Percentiles rank a stretch among this genome's conserved stretches.
Evolutionary conservation across 2,329 filamentous ascomycete species (phyloP).

Genomic region (Diplodia intermedia): DNA sequence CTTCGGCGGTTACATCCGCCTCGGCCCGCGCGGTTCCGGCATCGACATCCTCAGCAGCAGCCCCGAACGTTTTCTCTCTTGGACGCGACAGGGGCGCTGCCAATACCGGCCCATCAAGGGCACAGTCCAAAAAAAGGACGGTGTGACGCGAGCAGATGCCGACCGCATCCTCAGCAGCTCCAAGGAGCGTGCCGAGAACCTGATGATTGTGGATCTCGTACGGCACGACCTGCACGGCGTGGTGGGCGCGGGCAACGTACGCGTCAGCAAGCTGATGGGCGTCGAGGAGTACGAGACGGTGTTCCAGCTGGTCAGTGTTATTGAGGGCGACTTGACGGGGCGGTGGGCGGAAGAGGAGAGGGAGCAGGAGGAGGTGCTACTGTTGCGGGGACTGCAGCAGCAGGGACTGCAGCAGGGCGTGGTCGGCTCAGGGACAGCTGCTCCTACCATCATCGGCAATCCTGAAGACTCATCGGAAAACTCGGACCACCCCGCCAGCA

Average conservation of each 20-base stretch:
- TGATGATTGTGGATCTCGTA: constrained; percentile 98
- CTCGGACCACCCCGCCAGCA: constrained; percentile 3
- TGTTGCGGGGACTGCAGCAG: not conserved
- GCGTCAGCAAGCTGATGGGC: constrained; percentile 78
- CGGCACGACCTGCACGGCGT: constrained; percentile 90
- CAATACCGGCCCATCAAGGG: constrained; percentile 96
- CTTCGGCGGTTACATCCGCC: constrained; percentile 80
- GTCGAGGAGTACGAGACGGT: constrained; percentile 92
- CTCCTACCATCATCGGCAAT: not conserved
- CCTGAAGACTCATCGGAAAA: constrained; percentile 4
- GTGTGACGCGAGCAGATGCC: constrained; percentile 74
- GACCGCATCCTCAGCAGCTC: constrained; percentile 75
- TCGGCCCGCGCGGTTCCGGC: constrained; percentile 56
- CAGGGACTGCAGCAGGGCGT: no score
- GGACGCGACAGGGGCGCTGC: constrained; percentile 66
- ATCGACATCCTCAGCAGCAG: constrained; percentile 79
- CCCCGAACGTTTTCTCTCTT: constrained; percentile 86
- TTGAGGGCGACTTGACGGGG: constrained; percentile 65
- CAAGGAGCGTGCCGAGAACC: constrained; percentile 93
- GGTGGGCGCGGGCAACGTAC: constrained; percentile 74
- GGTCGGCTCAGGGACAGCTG: no score
- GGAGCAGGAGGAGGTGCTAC: not conserved
- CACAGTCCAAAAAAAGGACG: constrained; percentile 79
- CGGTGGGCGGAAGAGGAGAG: not conserved
- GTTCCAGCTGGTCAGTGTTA: constrained; percentile 88